These are phyloP conservation scores for Hypoxylon rickii DNA, from an alignment of 495 filamentous ascomycete species.

Conservation along the genomic window DNA sequence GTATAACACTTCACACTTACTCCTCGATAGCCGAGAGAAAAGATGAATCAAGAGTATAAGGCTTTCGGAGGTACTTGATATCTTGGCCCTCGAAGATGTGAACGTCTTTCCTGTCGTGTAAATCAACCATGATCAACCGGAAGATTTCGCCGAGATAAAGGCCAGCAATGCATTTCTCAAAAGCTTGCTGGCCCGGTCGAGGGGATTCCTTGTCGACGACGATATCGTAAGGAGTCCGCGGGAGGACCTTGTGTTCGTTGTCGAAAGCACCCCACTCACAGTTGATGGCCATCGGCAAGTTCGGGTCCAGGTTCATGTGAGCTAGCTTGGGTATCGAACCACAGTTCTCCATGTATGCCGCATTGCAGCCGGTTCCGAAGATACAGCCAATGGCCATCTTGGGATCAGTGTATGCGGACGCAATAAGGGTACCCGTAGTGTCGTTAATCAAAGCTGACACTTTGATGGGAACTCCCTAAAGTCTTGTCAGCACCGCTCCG, in stretches of 20 bases:
- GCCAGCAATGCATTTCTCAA: constrained; percentile 98
- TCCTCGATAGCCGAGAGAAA: constrained; percentile 96
- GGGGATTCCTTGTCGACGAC: constrained; percentile 92
- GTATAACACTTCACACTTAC: constrained; percentile 44
- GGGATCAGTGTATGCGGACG: constrained; percentile 90
- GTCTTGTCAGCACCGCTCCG: constrained; percentile 4
- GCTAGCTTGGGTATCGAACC: constrained; percentile 93
- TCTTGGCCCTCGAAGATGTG: constrained; percentile 85
- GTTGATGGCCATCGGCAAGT: constrained; percentile 95
- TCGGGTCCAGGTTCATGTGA: constrained; percentile 87
- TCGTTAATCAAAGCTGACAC: constrained; percentile 95
- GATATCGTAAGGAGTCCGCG: constrained; percentile 81
- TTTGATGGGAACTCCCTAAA: constrained; percentile 83
- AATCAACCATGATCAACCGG: constrained; percentile 83
- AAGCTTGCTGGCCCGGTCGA: constrained; percentile 91
- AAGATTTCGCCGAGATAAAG: constrained; percentile 95
- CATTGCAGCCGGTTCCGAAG: constrained; percentile 98
- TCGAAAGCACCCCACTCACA: constrained; percentile 99
- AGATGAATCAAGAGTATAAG: constrained; percentile 87
- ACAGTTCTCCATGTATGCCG: constrained; percentile 94
- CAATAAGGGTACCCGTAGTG: constrained; percentile 98
- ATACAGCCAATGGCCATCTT: constrained; percentile 96
- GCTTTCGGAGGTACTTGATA: constrained; percentile 72
- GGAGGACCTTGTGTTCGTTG: constrained; percentile 92
- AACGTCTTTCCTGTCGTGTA: constrained; percentile 75